Evolutionary conservation across 768 basidiomycete genomes (phyloP).

Genomic region (Psilocybe cyanescens): DNA sequence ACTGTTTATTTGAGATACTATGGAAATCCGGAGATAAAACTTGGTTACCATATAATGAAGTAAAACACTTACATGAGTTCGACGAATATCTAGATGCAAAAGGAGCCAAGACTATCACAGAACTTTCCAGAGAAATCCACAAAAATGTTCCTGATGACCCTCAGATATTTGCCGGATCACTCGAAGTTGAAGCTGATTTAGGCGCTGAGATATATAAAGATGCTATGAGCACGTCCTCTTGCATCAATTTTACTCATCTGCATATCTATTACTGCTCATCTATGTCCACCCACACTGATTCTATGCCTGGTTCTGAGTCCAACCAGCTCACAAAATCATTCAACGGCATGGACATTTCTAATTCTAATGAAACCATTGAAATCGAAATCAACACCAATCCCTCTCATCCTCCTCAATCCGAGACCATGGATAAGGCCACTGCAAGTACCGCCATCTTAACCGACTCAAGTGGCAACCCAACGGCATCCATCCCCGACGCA

Average conservation of each 20-base stretch:
- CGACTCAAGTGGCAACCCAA: too few relatives aligned
- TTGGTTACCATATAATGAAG: slow-evolving; percentile 31
- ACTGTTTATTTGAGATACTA: slow-evolving; percentile 27
- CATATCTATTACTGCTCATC: too few relatives aligned
- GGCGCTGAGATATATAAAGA: neutral
- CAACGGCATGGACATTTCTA: neutral
- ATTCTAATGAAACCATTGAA: too few relatives aligned
- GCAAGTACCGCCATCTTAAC: too few relatives aligned
- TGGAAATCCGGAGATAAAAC: slow-evolving; percentile 35
- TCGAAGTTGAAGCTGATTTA: neutral
- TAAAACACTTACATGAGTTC: neutral
- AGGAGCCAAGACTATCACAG: neutral
- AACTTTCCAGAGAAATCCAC: neutral
- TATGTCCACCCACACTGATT: too few relatives aligned
- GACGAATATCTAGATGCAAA: slow-evolving; percentile 6
- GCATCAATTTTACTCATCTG: too few relatives aligned
- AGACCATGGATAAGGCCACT: too few relatives aligned
- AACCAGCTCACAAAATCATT: neutral
- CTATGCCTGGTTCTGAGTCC: too few relatives aligned
- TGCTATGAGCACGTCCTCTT: too few relatives aligned
- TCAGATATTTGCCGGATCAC: neutral
- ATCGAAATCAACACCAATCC: neutral
- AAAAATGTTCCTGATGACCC: neutral
- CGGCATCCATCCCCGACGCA: too few relatives aligned
- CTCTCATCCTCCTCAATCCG: neutral